A percentile compares a stretch with the other conserved stretches of the same genome.
These are phyloP conservation scores for Neocucurbitaria cava DNA, from an alignment of 2,329 filamentous ascomycete genomes.

Conservation along the genomic window DNA sequence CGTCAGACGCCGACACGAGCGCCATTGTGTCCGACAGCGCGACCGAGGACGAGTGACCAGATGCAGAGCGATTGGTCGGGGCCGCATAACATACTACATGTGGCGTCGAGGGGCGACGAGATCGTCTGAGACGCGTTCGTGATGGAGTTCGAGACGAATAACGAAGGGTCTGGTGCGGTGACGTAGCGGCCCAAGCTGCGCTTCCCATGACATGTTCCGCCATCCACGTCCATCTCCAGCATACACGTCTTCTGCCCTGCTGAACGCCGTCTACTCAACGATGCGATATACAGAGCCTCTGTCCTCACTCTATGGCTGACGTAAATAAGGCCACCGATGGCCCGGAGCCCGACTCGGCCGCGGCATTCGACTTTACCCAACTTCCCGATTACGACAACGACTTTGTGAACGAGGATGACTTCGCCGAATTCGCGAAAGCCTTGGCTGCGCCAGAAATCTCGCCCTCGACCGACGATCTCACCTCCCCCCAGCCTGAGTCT, in stretches of 20 bases:
- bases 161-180: constrained; percentile 4
- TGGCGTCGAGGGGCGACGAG: background rate
- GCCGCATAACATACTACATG: constrained; percentile 23
- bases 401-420: constrained; percentile 75
- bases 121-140: background rate
- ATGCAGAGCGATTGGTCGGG: constrained; percentile 15
- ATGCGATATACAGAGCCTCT: constrained; percentile 18
- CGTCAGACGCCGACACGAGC: constrained; percentile 37
- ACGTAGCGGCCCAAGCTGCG: constrained; percentile 5
- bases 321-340: constrained; percentile 56
- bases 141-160: background rate
- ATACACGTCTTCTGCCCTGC: background rate
- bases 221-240: constrained; percentile 10
- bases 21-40: constrained; percentile 8
- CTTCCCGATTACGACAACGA: constrained; percentile 83
- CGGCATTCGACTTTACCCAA: constrained; percentile 70
- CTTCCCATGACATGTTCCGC: constrained; percentile 2
- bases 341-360: constrained; percentile 66
- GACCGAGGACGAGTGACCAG: constrained; percentile 8
- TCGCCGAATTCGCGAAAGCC: constrained; percentile 80
- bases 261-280: constrained; percentile 8
- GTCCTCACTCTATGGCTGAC: constrained; percentile 49
- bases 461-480: constrained; percentile 66
- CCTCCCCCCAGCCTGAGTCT: constrained; percentile 51
- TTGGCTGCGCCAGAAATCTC: constrained; percentile 81